phyloP scores from a whole-genome alignment of 441 rosid genomes.

The Pelargonium fulgidum region DNA sequence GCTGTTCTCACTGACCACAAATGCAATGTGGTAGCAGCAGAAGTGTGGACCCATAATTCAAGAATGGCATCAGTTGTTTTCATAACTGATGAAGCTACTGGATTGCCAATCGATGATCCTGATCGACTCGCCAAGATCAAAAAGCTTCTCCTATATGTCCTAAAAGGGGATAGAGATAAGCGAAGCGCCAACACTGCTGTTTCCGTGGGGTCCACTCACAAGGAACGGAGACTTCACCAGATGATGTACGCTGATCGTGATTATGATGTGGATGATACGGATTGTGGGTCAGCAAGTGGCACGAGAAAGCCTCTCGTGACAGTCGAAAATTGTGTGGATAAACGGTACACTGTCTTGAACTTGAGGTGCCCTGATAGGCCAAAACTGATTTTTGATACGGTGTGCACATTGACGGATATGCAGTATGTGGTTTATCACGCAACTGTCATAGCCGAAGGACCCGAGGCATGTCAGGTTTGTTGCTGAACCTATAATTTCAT shows the following conservation, averaged over 20 bases:
- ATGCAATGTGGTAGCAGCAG: conserved; percentile 69
- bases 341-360: conserved; percentile 71
- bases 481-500: not conserved
- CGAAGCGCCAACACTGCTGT: conserved; percentile 62
- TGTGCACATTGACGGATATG: conserved; percentile 81
- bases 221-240: conserved; percentile 70
- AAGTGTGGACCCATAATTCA: conserved; percentile 86
- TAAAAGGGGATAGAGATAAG: conserved; percentile 57
- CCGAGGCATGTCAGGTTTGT: conserved; percentile 67
- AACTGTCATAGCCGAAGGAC: conserved; percentile 63
- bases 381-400: conserved; percentile 65
- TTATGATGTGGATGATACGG: conserved; percentile 38
- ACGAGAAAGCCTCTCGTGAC: conserved; percentile 41
- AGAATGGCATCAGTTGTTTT: conserved; percentile 81
- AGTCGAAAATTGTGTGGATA: conserved; percentile 52
- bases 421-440: conserved; percentile 73
- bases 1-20: conserved; percentile 68
- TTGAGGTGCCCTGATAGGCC: conserved; percentile 69
- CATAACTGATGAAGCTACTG: conserved; percentile 50
- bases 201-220: conserved; percentile 66
- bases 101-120: conserved; percentile 47
- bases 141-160: conserved; percentile 54
- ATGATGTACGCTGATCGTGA: conserved; percentile 90
- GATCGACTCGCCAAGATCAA: conserved; percentile 50
- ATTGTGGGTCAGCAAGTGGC: conserved; percentile 31